Conservation (phyloP, 768 basidiomycete species). For the Auricularia sp. region DNA sequence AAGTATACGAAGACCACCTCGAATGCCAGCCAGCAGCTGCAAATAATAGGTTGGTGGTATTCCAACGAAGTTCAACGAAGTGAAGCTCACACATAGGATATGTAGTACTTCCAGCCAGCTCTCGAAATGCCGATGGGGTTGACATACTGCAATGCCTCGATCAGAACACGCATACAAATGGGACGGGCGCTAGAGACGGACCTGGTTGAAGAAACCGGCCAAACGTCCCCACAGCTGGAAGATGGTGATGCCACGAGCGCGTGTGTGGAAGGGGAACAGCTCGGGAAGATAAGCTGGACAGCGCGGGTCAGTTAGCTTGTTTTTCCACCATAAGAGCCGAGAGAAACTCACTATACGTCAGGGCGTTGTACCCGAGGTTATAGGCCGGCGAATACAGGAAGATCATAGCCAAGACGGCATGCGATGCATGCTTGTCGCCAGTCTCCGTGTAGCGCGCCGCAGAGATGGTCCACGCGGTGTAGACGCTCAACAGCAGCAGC, state of each 20-base stretch:
- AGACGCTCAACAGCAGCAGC: constrained; percentile 32
- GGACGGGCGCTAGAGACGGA: constrained; percentile 58
- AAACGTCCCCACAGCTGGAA: constrained; percentile 49
- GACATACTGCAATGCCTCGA: too few relatives aligned
- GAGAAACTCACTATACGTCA: constrained; percentile 49
- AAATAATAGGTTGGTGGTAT: background rate
- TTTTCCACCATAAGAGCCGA: too few relatives aligned
- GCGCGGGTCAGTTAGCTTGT: too few relatives aligned
- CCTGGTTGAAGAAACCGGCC: constrained; percentile 51
- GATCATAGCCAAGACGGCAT: background rate
- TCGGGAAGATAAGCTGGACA: constrained; percentile 53
- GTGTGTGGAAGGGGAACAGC: constrained; percentile 53
- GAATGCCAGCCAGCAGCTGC: constrained; percentile 36
- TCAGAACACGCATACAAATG: constrained; percentile 33
- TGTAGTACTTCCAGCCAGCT: constrained; percentile 49
- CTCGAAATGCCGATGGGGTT: too few relatives aligned
- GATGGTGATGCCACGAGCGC: constrained; percentile 49
- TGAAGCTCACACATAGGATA: constrained; percentile 17
- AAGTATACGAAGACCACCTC: constrained; percentile 49
- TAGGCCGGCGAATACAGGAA: constrained; percentile 44
- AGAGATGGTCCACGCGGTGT: constrained; percentile 39
- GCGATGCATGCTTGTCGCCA: constrained; percentile 14
- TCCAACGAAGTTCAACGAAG: background rate
- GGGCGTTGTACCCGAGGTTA: constrained; percentile 45
- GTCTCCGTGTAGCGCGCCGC: constrained; percentile 13